These are phyloP conservation scores for Rusavskia elegans DNA, from an alignment of 495 filamentous ascomycete species.

Conservation along the genomic window DNA sequence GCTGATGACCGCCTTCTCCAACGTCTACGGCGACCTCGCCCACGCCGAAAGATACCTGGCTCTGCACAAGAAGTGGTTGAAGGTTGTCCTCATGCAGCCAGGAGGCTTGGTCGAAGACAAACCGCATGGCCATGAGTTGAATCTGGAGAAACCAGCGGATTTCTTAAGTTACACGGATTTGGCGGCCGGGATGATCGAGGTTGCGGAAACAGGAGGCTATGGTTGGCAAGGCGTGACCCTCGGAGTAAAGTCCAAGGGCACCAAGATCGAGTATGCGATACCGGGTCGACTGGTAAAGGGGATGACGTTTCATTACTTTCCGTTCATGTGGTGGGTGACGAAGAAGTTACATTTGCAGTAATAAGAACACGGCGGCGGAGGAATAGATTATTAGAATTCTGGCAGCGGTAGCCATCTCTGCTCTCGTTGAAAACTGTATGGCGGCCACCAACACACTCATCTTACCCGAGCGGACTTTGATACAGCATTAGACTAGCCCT, in stretches of 20 bases:
- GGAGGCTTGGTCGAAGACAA: constrained; percentile 22
- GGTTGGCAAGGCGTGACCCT: constrained; percentile 24
- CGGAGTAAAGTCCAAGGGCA: constrained; percentile 9
- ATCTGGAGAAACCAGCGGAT: constrained; percentile 16
- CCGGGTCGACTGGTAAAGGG: constrained; percentile 11
- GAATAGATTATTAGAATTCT: too few relatives aligned
- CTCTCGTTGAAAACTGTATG: too few relatives aligned
- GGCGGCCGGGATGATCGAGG: constrained; percentile 32
- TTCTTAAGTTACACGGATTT: constrained; percentile 28
- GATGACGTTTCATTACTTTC: constrained; percentile 7
- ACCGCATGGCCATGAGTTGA: constrained; percentile 22
- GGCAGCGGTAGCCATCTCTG: too few relatives aligned
- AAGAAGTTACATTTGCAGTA: neutral
- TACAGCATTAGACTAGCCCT: neutral
- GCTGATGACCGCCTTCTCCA: constrained; percentile 16
- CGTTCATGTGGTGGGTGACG: neutral
- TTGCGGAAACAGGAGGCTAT: constrained; percentile 22
- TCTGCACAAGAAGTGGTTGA: constrained; percentile 20
- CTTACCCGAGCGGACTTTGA: too few relatives aligned
- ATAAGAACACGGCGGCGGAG: neutral
- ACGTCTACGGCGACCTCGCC: constrained; percentile 24
- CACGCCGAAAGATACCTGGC: constrained; percentile 22
- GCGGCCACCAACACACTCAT: too few relatives aligned
- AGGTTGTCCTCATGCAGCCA: constrained; percentile 28
- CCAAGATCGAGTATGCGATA: constrained; percentile 12